Evolutionary conservation across 768 basidiomycete genomes (phyloP).

Genomic region (Boletus vinaceobasis): DNA sequence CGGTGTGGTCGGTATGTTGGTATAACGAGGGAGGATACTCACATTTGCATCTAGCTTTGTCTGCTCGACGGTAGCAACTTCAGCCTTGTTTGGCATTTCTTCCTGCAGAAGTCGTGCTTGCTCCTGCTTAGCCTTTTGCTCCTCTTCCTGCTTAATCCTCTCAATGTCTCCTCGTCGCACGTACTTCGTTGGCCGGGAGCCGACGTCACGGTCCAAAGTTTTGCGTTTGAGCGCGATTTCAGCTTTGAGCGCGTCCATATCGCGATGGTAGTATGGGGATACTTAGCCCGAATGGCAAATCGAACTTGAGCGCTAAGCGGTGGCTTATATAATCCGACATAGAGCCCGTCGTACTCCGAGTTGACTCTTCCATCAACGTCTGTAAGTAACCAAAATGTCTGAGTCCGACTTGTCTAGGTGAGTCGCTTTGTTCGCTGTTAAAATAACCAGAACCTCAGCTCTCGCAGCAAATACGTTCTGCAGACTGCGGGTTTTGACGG

Average conservation of each 20-base stretch:
- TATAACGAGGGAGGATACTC: slow-evolving; percentile 25
- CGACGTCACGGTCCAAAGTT: slow-evolving; percentile 47
- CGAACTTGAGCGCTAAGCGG: background rate
- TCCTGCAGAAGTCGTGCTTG: slow-evolving; percentile 34
- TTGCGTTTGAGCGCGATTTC: slow-evolving; percentile 90
- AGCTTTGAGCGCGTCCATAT: slow-evolving; percentile 88
- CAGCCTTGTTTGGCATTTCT: slow-evolving; percentile 17
- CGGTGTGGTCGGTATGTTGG: slow-evolving; percentile 32
- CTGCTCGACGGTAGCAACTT: slow-evolving; percentile 17
- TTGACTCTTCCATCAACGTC: slow-evolving; percentile 38
- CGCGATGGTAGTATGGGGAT: background rate
- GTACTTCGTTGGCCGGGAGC: slow-evolving; percentile 72
- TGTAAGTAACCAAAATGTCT: slow-evolving; percentile 53
- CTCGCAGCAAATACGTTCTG: slow-evolving; percentile 73
- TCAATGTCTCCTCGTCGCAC: slow-evolving; percentile 91
- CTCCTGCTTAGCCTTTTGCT: slow-evolving; percentile 32
- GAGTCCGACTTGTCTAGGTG: slow-evolving; percentile 57
- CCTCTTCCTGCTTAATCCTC: slow-evolving; percentile 50
- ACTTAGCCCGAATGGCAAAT: background rate
- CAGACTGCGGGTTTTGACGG: slow-evolving; percentile 96
- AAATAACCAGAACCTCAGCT: slow-evolving; percentile 16
- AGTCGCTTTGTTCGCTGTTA: slow-evolving; percentile 1
- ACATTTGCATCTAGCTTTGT: slow-evolving; percentile 40
- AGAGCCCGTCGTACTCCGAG: slow-evolving; percentile 29
- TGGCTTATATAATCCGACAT: slow-evolving; percentile 34